A percentile compares a stretch with the other conserved stretches of the same genome.
These are phyloP conservation scores for Rhizopogon roseolus DNA, from an alignment of 768 basidiomycete genomes.

Conservation along the genomic window DNA sequence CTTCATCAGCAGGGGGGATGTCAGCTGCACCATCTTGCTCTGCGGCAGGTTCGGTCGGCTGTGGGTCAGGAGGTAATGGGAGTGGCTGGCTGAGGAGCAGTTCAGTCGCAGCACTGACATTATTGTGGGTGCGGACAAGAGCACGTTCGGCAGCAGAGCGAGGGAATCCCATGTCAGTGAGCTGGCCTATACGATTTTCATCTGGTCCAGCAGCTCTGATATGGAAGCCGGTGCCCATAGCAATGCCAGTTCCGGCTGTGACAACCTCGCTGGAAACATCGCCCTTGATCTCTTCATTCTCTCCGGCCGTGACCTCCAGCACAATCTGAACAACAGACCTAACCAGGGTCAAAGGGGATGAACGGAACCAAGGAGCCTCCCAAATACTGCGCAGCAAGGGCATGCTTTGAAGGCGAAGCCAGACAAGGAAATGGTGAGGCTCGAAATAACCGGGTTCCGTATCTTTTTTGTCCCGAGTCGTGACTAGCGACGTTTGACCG, in stretches of 20 bases:
- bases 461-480: slow-evolving; percentile 74
- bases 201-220: slow-evolving; percentile 50
- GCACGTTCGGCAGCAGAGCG: slow-evolving; percentile 85
- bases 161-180: slow-evolving; percentile 97
- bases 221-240: slow-evolving; percentile 26
- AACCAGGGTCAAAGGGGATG: slow-evolving; percentile 69
- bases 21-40: slow-evolving; percentile 24
- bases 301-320: slow-evolving; percentile 76
- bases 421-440: slow-evolving; percentile 82
- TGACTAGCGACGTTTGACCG: slow-evolving; percentile 68
- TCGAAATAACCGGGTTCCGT: slow-evolving; percentile 79
- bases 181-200: slow-evolving; percentile 72
- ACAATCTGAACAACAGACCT: slow-evolving; percentile 73
- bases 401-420: slow-evolving; percentile 63
- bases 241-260: slow-evolving; percentile 23
- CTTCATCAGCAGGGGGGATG: slow-evolving; percentile 20
- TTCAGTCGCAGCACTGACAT: slow-evolving; percentile 85
- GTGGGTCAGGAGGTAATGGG: slow-evolving; percentile 66
- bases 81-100: slow-evolving; percentile 79
- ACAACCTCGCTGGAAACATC: slow-evolving; percentile 35
- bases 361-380: slow-evolving; percentile 78
- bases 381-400: slow-evolving; percentile 70
- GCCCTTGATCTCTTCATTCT: slow-evolving; percentile 67
- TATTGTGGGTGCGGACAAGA: slow-evolving; percentile 79
- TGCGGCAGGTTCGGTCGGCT: slow-evolving; percentile 16